Evolutionary conservation across 108 stramenopile species (phyloP), one percentile per base, ranked within the genome.

Genomic region (Fistulifera pelliculosa): DNA sequence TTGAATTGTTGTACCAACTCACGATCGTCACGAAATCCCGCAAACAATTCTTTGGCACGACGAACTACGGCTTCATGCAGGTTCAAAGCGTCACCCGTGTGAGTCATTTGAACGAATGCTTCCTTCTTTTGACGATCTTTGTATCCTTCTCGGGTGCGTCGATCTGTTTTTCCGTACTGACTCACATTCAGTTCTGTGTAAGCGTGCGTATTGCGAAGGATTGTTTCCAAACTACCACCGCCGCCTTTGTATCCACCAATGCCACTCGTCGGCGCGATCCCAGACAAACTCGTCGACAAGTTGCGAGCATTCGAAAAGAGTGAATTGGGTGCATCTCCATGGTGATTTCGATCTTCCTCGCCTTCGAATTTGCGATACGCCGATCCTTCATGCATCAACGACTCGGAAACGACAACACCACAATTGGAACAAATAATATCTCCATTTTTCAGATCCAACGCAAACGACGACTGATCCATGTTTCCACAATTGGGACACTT

Each of bases 321-420:
- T 21, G 75, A 73, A 69, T 93, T 93, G 47, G 81, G 71, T 6
- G 83, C 69, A 73, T 85, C 85, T 5, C 91, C 91, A 58, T 93
- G 91, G 60, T 93, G 91, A 47, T 87, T 88, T 8, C 87, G 79
- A 58, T 93, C 91, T 7, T 67, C 79, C 68, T 93, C 91, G n/a
- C 91, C 91, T 53, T 93, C 91, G 69, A 93, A 93, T 54, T 93
- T 93, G 11, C 91, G 80, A 53, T 58, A 93, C 38, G 79, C 77
- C 1, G 75, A 71, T 35, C 91, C 91, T 60, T 93, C 91, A 54
- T 89, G 87, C 87, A 89, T 87, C 38, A 89, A 66, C 15, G 78
- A 77, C 49, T 93, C 91, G 17, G 70, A 67, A 14, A 74, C 87
- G 15, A 93, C 87, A 2, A 82, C 87, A 0, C 91, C 91, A 64